Evolutionary conservation across 306 rosid species (phyloP), one percentile per base, ranked within the genome.

Genomic region (Senna siamea): DNA sequence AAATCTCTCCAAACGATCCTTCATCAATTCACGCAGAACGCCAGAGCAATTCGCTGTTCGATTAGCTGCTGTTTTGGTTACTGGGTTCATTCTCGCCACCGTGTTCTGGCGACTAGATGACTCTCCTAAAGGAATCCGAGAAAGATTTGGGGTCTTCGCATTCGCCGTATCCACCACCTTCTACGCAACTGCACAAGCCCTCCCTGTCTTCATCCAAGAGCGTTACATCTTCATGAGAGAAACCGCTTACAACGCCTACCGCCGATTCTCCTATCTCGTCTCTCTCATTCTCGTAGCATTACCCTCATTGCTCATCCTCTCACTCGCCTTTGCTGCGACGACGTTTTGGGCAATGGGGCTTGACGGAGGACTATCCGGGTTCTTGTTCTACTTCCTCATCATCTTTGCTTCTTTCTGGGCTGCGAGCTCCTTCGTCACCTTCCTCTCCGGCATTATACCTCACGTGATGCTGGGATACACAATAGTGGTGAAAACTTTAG

Each of bases 261-360:
- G 93, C 2, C 62, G 93, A 17, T 86, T 86, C 14, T 89, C 93
- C 52, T 89, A 89, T 63, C 83, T 89, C 30, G 68, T 89, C 19
- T 80, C 93, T 0, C 89, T 82, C 67, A 62, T 91, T 0, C 44
- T 89, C 0, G 90, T 80, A 0, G 80, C 84, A 0, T 4, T 89
- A 0, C 93, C 93, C 0, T 28, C 86, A 1, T 5, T 89, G 0
- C 18, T 84, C 1, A 60, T 89, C 66, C 87, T 89, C 37, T 70
- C 93, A 0, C 4, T 81, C 3, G 79, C 79, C 1, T 89, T 89
- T 61, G 52, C 93, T 0, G 80, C 84, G 3, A 70, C 77, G 19
- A 89, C 93, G 6, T 89, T 89, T 54, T 89, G 89, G 89, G 89
- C 93, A 0, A 88, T 89, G 5, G 93, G 93, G 7, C 89, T 89